A percentile compares a stretch with the other conserved stretches of the same genome.
Conservation (phyloP, 1,139 yeast genomes). For the Kodamaea sp. region DNA sequence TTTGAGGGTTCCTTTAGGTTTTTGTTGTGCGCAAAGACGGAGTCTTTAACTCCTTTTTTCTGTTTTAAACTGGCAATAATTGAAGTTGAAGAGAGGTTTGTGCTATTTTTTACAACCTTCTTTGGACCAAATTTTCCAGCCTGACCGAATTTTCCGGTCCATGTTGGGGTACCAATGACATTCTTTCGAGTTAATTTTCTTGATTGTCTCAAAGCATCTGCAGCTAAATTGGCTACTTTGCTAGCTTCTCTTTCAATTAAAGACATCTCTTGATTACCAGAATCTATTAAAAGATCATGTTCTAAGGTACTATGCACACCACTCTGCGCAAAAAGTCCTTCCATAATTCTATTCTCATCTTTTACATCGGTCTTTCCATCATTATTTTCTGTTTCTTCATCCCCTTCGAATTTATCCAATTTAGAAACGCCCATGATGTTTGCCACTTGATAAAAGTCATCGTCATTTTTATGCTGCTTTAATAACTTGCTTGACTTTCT, state of each 20-base stretch:
- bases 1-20: constrained; percentile 19
- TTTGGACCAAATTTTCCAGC: constrained; percentile 57
- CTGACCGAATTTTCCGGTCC: constrained; percentile 90
- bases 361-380: constrained; percentile 24
- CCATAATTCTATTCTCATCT: constrained; percentile 64
- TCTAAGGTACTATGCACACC: constrained; percentile 75
- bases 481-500: constrained; percentile 25
- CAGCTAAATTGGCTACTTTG: constrained; percentile 73
- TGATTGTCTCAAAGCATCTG: constrained; percentile 66
- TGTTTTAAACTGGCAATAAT: constrained; percentile 35
- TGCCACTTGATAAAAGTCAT: constrained; percentile 55
- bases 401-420: constrained; percentile 48
- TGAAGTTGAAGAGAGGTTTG: constrained; percentile 21
- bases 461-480: constrained; percentile 39
- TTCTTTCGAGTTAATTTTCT: constrained; percentile 60
- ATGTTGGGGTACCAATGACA: constrained; percentile 82
- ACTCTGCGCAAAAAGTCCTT: constrained; percentile 65
- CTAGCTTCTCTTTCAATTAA: constrained; percentile 74
- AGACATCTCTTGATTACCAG: constrained; percentile 46
- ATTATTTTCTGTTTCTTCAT: constrained; percentile 23
- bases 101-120: constrained; percentile 7
- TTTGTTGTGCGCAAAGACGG: constrained; percentile 4
- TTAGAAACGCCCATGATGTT: constrained; percentile 53
- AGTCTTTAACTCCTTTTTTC: constrained; percentile 11
- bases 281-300: constrained; percentile 73